A percentile compares a stretch with the other conserved stretches of the same genome.
These are phyloP conservation scores for Lachnellula hyalina DNA, from an alignment of 2,329 filamentous ascomycete species.

Conservation along the genomic window DNA sequence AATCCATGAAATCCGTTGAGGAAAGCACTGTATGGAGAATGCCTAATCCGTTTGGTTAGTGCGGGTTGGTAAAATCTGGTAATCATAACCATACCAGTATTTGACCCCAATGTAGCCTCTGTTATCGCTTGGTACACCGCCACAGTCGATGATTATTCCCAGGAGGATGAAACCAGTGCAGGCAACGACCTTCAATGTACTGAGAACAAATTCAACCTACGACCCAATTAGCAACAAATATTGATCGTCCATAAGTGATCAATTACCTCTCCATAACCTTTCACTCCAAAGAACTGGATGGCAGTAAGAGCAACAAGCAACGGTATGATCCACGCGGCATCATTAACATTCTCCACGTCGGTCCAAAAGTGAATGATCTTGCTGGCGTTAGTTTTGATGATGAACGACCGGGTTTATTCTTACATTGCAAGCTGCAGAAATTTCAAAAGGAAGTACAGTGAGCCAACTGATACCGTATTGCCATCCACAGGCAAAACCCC, in stretches of 20 bases:
- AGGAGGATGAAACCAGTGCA: conserved; percentile 61
- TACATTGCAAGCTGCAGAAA: conserved; percentile 71
- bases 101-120: conserved; percentile 56
- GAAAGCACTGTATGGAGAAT: conserved; percentile 32
- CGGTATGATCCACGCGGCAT: conserved; percentile 67
- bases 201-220: conserved; percentile 67
- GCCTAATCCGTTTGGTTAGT: conserved; percentile 30
- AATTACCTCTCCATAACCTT: conserved; percentile 73
- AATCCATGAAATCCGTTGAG: conserved; percentile 47
- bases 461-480: conserved; percentile 83
- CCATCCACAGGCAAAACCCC: conserved; percentile 94
- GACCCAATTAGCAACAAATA: too few species aligned
- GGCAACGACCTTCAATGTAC: conserved; percentile 71
- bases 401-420: too few species aligned
- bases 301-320: conserved; percentile 70
- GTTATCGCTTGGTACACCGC: conserved; percentile 39
- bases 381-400: too few species aligned
- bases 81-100: conserved; percentile 50
- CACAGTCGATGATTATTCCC: conserved; percentile 53
- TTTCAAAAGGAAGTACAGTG: conserved; percentile 73
- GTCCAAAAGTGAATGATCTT: conserved; percentile 72
- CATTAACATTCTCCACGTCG: conserved; percentile 41
- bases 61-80: too few species aligned
- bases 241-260: too few species aligned
- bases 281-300: conserved; percentile 86